Evolutionary conservation across 2,329 filamentous ascomycete genomes (phyloP).

Genomic region (Monilinia fructigena): DNA sequence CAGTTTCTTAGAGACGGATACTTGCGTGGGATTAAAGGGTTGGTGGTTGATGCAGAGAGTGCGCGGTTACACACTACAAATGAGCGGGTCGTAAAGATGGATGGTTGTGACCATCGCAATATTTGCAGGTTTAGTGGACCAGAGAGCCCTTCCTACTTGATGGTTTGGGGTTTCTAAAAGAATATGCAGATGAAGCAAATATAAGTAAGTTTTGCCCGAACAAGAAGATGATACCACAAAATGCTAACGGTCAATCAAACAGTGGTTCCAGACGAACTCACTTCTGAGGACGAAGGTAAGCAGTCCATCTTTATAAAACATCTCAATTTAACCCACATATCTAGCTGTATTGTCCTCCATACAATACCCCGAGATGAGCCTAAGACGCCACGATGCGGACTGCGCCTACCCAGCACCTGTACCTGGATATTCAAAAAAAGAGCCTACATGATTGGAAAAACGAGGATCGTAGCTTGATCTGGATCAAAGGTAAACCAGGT

Average conservation of each 20-base stretch:
- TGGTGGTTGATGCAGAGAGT: constrained; percentile 25
- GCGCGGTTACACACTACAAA: constrained; percentile 6
- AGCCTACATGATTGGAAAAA: constrained; percentile 34
- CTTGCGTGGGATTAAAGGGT: background rate
- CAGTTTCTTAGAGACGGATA: background rate
- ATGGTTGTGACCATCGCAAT: constrained; percentile 25
- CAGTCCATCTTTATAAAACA: fast-evolving
- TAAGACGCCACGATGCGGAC: constrained; percentile 35
- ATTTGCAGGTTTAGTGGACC: constrained; percentile 27
- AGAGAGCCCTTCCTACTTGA: background rate
- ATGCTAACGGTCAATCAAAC: constrained; percentile 1
- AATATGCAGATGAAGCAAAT: constrained; percentile 11
- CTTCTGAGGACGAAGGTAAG: background rate
- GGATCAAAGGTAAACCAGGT: constrained; percentile 46
- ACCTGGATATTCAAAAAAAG: constrained; percentile 40
- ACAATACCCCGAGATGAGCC: constrained; percentile 38
- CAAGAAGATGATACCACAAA: background rate
- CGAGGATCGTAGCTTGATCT: constrained; percentile 36
- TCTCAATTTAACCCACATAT: background rate
- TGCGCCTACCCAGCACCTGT: constrained; percentile 36
- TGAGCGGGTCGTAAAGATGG: constrained; percentile 22
- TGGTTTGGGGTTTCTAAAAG: constrained; percentile 8
- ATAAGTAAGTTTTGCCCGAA: background rate
- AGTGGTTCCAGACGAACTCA: constrained; percentile 12
- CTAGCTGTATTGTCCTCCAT: constrained; percentile 29